A percentile compares a stretch with the other conserved stretches of the same genome.
phyloP scores from a whole-genome alignment of 352 stramenopile species.

The Globisporangium orthogonon region DNA sequence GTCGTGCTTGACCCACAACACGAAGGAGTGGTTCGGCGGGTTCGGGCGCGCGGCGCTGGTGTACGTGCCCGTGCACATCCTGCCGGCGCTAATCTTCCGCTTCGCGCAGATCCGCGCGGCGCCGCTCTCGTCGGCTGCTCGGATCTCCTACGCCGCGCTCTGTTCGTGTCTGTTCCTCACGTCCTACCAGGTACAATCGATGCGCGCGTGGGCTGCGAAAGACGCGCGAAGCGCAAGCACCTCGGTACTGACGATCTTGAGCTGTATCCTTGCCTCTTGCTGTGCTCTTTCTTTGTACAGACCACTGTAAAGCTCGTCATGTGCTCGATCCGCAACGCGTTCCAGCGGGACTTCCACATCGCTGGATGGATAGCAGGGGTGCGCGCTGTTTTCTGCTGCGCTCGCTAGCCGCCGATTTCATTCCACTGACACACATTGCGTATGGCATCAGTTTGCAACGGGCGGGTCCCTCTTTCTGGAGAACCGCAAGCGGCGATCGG shows the following conservation, averaged over 20 bases:
- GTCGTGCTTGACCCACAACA: slow-evolving; percentile 71
- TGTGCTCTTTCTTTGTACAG: slow-evolving; percentile 15
- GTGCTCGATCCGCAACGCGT: slow-evolving; percentile 65
- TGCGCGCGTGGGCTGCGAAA: slow-evolving; percentile 5
- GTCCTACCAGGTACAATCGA: background rate
- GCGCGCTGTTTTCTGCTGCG: slow-evolving; percentile 12
- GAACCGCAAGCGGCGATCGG: slow-evolving; percentile 76
- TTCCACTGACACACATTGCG: background rate
- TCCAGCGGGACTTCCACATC: slow-evolving; percentile 52
- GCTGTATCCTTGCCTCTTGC: background rate
- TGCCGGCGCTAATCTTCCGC: slow-evolving; percentile 64
- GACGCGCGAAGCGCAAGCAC: slow-evolving; percentile 52
- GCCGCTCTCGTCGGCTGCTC: slow-evolving; percentile 36
- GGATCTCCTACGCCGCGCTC: slow-evolving; percentile 59
- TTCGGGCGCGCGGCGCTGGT: slow-evolving; percentile 69
- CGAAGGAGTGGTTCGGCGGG: slow-evolving; percentile 69
- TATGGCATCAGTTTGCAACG: slow-evolving; percentile 32
- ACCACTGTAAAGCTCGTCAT: slow-evolving; percentile 68
- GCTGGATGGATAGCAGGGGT: slow-evolving; percentile 47
- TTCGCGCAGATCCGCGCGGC: slow-evolving; percentile 47
- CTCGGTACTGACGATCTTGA: background rate
- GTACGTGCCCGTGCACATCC: slow-evolving; percentile 76
- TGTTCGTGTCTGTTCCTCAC: slow-evolving; percentile 9
- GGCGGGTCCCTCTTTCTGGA: slow-evolving; percentile 68
- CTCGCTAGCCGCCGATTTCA: too few relatives aligned